phyloP scores from a whole-genome alignment of 1,139 yeast species.

The Diutina sp. region DNA sequence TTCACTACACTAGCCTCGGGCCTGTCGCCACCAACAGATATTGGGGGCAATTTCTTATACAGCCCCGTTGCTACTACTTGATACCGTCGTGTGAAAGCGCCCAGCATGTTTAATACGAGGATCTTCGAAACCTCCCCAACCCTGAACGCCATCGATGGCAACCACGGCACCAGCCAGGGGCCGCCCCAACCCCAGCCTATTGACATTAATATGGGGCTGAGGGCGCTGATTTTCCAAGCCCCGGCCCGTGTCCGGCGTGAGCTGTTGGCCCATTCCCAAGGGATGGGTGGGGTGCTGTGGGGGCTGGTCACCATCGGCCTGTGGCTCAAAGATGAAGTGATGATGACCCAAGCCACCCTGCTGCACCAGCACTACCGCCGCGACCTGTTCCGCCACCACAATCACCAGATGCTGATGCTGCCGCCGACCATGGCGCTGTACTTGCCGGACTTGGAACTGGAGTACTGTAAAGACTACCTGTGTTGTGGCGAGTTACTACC shows the following conservation, averaged over 20 bases:
- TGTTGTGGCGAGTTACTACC: conserved; percentile 93
- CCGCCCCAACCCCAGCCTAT: conserved; percentile 28
- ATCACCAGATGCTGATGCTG: conserved; percentile 28
- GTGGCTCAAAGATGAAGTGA: conserved; percentile 90
- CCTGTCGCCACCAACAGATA: neutral
- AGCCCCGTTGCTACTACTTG: neutral
- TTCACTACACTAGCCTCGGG: neutral
- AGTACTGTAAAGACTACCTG: conserved; percentile 90
- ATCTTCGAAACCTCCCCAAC: neutral
- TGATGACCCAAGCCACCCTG: conserved; percentile 23
- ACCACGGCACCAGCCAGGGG: neutral
- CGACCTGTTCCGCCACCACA: conserved; percentile 23
- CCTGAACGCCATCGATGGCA: neutral
- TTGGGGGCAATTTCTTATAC: neutral
- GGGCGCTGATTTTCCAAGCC: conserved; percentile 26
- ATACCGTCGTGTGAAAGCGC: neutral
- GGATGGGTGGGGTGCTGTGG: conserved; percentile 98
- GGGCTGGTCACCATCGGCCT: conserved; percentile 91
- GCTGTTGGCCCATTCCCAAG: conserved; percentile 89
- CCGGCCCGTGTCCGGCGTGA: conserved; percentile 52
- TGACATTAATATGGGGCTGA: conserved; percentile 29
- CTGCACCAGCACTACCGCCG: conserved; percentile 14
- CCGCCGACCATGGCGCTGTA: conserved; percentile 48
- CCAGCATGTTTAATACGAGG: conserved; percentile 1
- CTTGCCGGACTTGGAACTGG: conserved; percentile 85